A percentile compares a stretch with the other conserved stretches of the same genome.
Conservation (phyloP, 306 rosid species). For the Trifolium dubium region DNA sequence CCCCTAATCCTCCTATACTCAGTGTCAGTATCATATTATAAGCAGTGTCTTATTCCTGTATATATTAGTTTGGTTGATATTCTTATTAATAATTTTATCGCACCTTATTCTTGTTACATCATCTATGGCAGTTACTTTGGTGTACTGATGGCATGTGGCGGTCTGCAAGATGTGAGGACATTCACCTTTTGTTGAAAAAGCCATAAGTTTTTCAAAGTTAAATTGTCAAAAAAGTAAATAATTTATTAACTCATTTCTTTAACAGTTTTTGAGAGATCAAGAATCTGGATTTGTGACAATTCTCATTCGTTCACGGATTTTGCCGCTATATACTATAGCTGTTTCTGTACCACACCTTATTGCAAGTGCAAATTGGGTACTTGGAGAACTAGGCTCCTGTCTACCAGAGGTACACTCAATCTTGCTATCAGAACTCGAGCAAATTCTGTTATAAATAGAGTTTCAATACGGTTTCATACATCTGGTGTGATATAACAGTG, state of each 20-base stretch:
- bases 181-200: constrained; percentile 42
- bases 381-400: constrained; percentile 88
- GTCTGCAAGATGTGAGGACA: constrained; percentile 79
- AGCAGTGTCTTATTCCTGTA: background rate
- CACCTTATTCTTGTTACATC: constrained; percentile 29
- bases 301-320: constrained; percentile 63
- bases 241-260: constrained; percentile 25
- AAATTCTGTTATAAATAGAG: too few relatives aligned
- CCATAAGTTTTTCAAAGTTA: constrained; percentile 25
- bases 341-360: constrained; percentile 62
- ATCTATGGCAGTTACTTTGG: constrained; percentile 79
- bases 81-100: constrained; percentile 5
- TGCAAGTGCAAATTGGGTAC: constrained; percentile 94
- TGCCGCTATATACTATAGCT: constrained; percentile 66
- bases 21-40: background rate
- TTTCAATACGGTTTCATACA: too few relatives aligned
- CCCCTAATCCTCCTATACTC: constrained; percentile 6
- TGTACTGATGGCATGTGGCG: constrained; percentile 82
- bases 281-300: constrained; percentile 60
- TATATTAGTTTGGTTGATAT: constrained; percentile 4
- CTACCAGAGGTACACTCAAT: constrained; percentile 68
- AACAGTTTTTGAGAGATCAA: constrained; percentile 85
- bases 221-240: background rate
- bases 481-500: background rate
- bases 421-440: constrained; percentile 41